Percentiles rank a stretch among this genome's conserved stretches.
These are phyloP conservation scores for Hagleromyces aurorensis DNA, from an alignment of 805 yeast genomes.

Conservation along the genomic window DNA sequence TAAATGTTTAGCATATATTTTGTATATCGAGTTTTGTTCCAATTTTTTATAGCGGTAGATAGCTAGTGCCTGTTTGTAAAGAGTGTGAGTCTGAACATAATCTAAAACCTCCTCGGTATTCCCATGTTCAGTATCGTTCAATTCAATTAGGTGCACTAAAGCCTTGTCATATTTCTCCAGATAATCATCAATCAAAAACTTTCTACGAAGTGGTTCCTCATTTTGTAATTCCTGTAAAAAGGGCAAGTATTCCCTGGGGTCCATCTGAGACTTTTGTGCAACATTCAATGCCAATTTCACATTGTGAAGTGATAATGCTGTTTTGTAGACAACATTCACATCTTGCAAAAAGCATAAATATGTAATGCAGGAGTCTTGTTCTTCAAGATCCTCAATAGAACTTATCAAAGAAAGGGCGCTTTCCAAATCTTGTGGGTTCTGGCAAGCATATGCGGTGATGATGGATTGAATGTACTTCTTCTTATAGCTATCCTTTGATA, in stretches of 20 bases:
- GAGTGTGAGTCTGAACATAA: constrained; percentile 59
- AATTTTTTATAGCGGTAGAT: constrained; percentile 49
- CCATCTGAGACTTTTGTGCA: constrained; percentile 96
- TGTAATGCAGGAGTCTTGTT: constrained; percentile 58
- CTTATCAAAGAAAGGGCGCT: constrained; percentile 66
- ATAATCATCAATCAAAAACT: constrained; percentile 72
- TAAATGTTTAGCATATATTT: constrained; percentile 55
- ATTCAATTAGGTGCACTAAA: constrained; percentile 49
- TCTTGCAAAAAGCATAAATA: constrained; percentile 89
- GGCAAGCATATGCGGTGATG: constrained; percentile 88
- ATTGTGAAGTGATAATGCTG: constrained; percentile 76
- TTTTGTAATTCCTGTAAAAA: constrained; percentile 74
- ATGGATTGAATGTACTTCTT: constrained; percentile 63
- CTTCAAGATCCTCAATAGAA: constrained; percentile 38
- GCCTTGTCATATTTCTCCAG: constrained; percentile 66
- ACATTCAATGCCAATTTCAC: constrained; percentile 70
- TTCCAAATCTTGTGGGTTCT: constrained; percentile 74
- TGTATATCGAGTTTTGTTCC: constrained; percentile 48
- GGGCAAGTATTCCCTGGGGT: constrained; percentile 94
- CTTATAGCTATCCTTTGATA: constrained; percentile 40
- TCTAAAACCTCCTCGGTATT: constrained; percentile 52
- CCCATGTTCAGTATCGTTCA: constrained; percentile 30
- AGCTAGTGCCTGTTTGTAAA: constrained; percentile 62
- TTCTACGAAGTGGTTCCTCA: constrained; percentile 56
- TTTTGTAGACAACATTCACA: constrained; percentile 71